Conservation (phyloP, 139 green algal genomes). For the Tetraselmis striata region DNA sequence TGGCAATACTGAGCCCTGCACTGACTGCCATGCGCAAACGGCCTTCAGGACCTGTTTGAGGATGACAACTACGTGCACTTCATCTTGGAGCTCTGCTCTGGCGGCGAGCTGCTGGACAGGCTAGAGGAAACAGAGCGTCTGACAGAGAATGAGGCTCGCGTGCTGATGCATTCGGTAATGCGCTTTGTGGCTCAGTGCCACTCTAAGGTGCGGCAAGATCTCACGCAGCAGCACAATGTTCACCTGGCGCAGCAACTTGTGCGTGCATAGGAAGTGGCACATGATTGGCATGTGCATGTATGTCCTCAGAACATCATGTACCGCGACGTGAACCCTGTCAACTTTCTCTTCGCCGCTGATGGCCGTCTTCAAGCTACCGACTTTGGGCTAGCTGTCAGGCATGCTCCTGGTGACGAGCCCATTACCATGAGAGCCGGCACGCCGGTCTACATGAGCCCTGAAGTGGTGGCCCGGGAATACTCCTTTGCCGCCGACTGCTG, state of each 20-base stretch:
- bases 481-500: neutral
- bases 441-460: constrained; percentile 7
- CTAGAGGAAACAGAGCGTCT: neutral
- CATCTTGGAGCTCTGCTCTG: constrained; percentile 9
- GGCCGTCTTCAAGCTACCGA: constrained; percentile 4
- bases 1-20: neutral
- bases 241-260: too few species aligned
- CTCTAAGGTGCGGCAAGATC: constrained; percentile 1
- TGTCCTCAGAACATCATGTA: constrained; percentile 9
- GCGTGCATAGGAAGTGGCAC: too few species aligned
- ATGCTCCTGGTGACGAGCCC: neutral
- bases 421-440: neutral
- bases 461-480: constrained; percentile 3
- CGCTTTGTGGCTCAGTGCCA: constrained; percentile 12
- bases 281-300: too few species aligned
- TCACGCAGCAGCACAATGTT: too few species aligned
- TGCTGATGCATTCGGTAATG: constrained; percentile 1
- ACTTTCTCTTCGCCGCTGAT: constrained; percentile 11
- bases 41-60: neutral
- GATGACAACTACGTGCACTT: constrained; percentile 15
- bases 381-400: constrained; percentile 1
- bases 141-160: neutral
- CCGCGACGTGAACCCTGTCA: constrained; percentile 14
- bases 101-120: neutral
- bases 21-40: neutral